These are phyloP conservation scores for Aspergillus jensenii DNA, from an alignment of 2,329 filamentous ascomycete genomes.

Conservation along the genomic window DNA sequence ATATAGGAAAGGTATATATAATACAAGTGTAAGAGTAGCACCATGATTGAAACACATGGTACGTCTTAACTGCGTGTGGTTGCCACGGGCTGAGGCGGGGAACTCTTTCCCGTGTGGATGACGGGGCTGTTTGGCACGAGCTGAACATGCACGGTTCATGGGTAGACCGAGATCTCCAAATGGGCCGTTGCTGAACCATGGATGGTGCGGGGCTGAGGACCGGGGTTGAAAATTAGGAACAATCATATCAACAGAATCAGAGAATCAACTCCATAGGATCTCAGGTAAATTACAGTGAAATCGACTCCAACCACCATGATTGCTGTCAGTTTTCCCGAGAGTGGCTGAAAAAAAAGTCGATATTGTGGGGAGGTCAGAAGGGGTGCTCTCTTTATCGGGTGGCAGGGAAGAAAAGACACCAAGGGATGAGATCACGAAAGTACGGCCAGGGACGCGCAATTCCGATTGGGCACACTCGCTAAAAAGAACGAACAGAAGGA, in stretches of 20 bases:
- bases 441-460: not conserved
- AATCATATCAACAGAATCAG: not conserved
- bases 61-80: too few relatives aligned
- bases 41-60: too few relatives aligned
- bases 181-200: not conserved
- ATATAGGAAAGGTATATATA: too few relatives aligned
- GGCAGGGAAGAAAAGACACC: not conserved
- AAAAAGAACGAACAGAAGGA: not conserved
- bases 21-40: too few relatives aligned
- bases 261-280: not conserved
- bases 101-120: not conserved
- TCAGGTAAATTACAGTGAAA: not conserved
- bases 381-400: not conserved
- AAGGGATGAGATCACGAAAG: conserved; percentile 4
- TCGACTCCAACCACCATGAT: not conserved
- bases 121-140: not conserved
- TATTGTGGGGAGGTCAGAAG: not conserved
- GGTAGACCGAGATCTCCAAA: not conserved
- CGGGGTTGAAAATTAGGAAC: not conserved
- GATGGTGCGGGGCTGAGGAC: conserved; percentile 2
- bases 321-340: not conserved
- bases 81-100: not conserved
- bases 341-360: not conserved
- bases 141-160: too few relatives aligned
- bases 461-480: conserved; percentile 1